These are phyloP conservation scores for Euphorbia celastroides DNA, from an alignment of 441 rosid species.

Conservation along the genomic window DNA sequence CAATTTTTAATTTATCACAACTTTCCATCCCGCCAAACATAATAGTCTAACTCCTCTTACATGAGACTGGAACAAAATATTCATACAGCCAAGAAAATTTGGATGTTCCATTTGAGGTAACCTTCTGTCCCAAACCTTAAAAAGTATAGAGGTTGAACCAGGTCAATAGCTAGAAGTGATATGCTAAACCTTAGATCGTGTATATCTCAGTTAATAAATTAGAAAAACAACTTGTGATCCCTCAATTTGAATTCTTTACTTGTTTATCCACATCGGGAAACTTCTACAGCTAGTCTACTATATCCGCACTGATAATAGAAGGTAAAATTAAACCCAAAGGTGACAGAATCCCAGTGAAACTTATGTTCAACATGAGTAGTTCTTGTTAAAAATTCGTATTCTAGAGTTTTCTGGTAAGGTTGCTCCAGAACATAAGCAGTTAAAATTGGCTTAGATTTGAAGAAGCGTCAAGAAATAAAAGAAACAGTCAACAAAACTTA, in stretches of 20 bases:
- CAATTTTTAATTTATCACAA: neutral
- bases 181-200: neutral
- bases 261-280: neutral
- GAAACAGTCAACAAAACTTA: neutral
- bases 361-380: neutral
- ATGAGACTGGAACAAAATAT: neutral
- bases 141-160: neutral
- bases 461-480: neutral
- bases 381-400: neutral
- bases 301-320: neutral
- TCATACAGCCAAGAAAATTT: neutral
- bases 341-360: neutral
- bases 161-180: neutral
- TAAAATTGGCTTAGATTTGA: neutral
- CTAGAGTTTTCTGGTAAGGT: neutral
- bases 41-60: neutral
- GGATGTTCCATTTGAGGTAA: no score
- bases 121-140: slow-evolving; percentile 2
- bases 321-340: neutral
- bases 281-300: neutral
- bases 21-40: neutral
- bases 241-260: neutral
- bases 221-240: neutral
- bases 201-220: neutral
- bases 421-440: neutral